Evolutionary conservation across 805 yeast genomes (phyloP), one percentile per base, ranked within the genome.

Genomic region (Saccharomycopsis malanga): DNA sequence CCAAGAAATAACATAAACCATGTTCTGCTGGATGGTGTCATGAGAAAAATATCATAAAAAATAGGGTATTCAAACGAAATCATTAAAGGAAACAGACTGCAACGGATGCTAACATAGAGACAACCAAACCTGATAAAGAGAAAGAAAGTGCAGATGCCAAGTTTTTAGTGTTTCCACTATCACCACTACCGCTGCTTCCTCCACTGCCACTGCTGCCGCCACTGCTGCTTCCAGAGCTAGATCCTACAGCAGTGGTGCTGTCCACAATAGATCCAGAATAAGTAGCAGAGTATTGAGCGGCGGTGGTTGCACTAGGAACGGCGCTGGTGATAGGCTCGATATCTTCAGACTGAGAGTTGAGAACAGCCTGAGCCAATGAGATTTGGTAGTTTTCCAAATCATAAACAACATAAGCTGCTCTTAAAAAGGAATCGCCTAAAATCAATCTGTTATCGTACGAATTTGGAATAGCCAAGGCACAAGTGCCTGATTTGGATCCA

Each of bases 191-290:
- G 78, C 59, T 65, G 98, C 98, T 66, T 65, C 71, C 53, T 77
- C 88, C 70, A 87, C 96, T 57, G 88, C 97, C 48, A 76, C 87
- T 53, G 76, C 78, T 66, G 72, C 18, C 9, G 17, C 87, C 58
- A 85, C 87, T 67, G 76, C 72, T 64, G 95, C 87, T 65, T 77
- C 70, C 56, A 87, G 83, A 60, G 95, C 93, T 64, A 88, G 87
- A 70, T 80, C 95, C 57, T 85, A 81, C 67, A 98, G 98, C 59
- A 91, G 91, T 63, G 98, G 96, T 61, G 93, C 93, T 52, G 17
- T 37, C 50, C 4, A 58, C 41, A 10, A 52, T 50, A n/a, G 50
- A 23, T 0, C 63, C 56, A 10, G 65, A 48, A 66, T 68, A 70
- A 2, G 80, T 73, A 6, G 69, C 57, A 2, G 75, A 66, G 55